Evolutionary conservation across 805 yeast genomes (phyloP).

Genomic region (Candida nonsorbophila): DNA sequence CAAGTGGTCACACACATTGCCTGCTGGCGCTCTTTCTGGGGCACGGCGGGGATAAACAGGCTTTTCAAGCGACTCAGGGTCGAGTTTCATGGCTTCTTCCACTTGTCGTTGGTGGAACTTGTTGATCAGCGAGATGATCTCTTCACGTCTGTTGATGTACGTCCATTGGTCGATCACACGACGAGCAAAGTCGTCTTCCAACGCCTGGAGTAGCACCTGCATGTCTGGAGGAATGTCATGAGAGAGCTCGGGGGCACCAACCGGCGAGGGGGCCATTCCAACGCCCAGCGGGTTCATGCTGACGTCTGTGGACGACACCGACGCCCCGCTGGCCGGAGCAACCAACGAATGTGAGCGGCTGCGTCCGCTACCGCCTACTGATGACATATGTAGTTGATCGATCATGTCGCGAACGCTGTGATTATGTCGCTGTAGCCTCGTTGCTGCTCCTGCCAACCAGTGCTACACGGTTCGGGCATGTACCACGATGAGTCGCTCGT

Average conservation of each 20-base stretch:
- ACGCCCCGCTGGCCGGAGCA: no score
- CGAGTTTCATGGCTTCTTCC: slow-evolving; percentile 16
- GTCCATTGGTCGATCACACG: slow-evolving; percentile 43
- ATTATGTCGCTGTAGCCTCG: no score
- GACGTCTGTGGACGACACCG: slow-evolving; percentile 20
- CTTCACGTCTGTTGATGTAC: slow-evolving; percentile 40
- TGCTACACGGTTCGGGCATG: no score
- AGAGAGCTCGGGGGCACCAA: no score
- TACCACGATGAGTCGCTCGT: no score
- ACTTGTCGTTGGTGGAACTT: slow-evolving; percentile 29
- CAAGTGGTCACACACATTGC: slow-evolving; percentile 25
- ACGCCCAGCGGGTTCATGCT: no score
- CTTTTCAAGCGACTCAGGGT: slow-evolving; percentile 40
- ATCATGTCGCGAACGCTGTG: no score
- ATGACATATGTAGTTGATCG: no score
- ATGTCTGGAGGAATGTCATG: slow-evolving; percentile 43
- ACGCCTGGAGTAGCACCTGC: slow-evolving; percentile 34
- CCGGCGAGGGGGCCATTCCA: no score
- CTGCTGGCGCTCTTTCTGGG: slow-evolving; percentile 18
- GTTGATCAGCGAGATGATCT: slow-evolving; percentile 34
- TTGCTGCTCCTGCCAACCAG: no score
- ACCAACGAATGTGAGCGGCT: no score
- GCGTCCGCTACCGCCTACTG: no score
- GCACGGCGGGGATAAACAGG: slow-evolving; percentile 60
- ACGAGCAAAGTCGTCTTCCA: slow-evolving; percentile 38